Evolutionary conservation across 805 yeast species (phyloP), one percentile per base, ranked within the genome.

Genomic region (Candida koratica): DNA sequence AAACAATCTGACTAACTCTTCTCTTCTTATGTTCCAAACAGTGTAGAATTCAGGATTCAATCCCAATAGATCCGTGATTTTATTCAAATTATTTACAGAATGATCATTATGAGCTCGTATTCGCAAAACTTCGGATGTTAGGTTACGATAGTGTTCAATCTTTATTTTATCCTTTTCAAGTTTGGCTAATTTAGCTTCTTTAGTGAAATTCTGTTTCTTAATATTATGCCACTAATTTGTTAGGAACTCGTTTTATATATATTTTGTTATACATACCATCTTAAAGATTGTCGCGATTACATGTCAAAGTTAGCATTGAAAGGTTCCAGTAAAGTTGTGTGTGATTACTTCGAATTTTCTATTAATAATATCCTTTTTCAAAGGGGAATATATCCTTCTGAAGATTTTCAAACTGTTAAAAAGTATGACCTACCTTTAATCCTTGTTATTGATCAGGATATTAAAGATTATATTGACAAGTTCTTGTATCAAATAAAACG

Each of bases 41-140:
- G 96, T 79, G 56, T 89, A 89, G 44, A 82, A 74, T 53, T 93
- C 97, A 0, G 97, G 96, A 49, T 89, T 88, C 34, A 74, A 51
- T 6, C 67, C 58, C 14, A 93, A 64, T 10, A 89, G 47, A 13
- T 63, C 60, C 0, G 83, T 70, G 0, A 94, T 82, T 15, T 66
- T 52, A 1, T 67, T 63, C 17, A 87, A 65, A 0, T 75, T 54
- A 2, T 61, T 65, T 1, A 51, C 48, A 5, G 51, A 46, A 37
- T 45, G 54, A 1, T 22, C 33, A 12, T 45, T 35, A 0, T 43
- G 27, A 10, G 40, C 44, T 36, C 63, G 49, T 6, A 42, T 41
- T 1, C 47, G 44, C n/a, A 83, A 60, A 2, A 79, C 68, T 2
- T 51, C 39, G 1, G 61, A 56, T 4, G 71, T 71, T 17, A 84